These are phyloP conservation scores for Neurospora tetrasperma DNA, from an alignment of 495 filamentous ascomycete species.

Conservation along the genomic window DNA sequence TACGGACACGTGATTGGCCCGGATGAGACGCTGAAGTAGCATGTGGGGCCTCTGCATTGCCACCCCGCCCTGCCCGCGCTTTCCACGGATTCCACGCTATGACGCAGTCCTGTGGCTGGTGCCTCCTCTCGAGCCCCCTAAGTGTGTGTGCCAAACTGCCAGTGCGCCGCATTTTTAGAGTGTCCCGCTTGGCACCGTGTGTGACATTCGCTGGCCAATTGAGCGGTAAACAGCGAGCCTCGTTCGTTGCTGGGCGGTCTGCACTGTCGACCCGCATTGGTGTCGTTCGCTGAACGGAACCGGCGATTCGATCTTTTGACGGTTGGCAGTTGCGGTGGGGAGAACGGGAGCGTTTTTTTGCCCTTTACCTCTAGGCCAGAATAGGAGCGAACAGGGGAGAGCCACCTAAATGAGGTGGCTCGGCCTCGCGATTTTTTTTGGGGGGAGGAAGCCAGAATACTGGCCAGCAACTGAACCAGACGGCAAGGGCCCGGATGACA, in stretches of 20 bases:
- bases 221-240: not conserved
- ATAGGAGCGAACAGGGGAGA: not conserved
- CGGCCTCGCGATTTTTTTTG: not conserved
- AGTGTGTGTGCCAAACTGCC: not conserved
- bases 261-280: not conserved
- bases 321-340: not conserved
- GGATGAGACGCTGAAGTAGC: not conserved
- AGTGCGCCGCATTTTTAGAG: not conserved
- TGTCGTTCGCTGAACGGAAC: not conserved
- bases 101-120: constrained; percentile 16
- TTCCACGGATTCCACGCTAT: constrained; percentile 4
- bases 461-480: not conserved
- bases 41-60: not conserved
- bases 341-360: not conserved
- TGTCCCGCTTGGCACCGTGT: not conserved
- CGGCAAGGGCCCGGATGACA: not conserved
- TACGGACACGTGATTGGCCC: not conserved
- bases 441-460: not conserved
- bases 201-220: not conserved
- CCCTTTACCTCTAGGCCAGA: not conserved
- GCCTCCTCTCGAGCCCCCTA: not conserved
- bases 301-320: not conserved
- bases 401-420: not conserved
- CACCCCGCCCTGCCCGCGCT: not conserved
- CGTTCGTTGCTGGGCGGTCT: not conserved